Conservation (phyloP, 257 asterid species). For the Misopates orontium region DNA sequence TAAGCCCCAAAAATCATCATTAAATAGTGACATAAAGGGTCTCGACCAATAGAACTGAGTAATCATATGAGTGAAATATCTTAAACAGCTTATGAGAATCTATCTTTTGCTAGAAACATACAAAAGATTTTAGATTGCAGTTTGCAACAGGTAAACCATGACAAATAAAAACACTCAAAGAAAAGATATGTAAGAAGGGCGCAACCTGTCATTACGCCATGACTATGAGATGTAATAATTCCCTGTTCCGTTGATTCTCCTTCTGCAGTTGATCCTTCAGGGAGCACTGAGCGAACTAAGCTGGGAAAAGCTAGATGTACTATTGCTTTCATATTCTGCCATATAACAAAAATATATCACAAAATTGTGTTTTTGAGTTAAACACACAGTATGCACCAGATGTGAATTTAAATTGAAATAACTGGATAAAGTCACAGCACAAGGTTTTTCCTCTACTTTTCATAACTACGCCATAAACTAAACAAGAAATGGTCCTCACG, state of each 20-base stretch:
- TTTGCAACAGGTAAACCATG: neutral
- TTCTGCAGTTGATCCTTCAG: slow-evolving; percentile 48
- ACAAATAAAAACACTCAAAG: neutral
- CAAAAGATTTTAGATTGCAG: neutral
- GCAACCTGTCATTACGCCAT: slow-evolving; percentile 78
- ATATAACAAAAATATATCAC: slow-evolving; percentile 20
- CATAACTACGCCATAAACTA: neutral
- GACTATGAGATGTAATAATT: slow-evolving; percentile 73
- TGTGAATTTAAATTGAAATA: neutral
- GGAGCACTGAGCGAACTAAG: slow-evolving; percentile 55
- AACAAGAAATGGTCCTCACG: neutral
- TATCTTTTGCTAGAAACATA: neutral
- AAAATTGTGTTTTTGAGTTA: neutral
- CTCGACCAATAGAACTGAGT: neutral
- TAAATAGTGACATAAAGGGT: neutral
- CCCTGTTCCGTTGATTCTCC: slow-evolving; percentile 52
- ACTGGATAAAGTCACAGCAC: slow-evolving; percentile 6
- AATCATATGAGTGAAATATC: neutral
- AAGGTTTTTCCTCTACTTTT: neutral
- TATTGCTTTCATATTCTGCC: slow-evolving; percentile 80
- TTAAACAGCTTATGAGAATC: neutral
- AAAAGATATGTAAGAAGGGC: neutral
- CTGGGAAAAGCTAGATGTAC: slow-evolving; percentile 76
- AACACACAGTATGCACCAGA: neutral
- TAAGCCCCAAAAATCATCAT: neutral